Conservation (phyloP, 352 stramenopile genomes). For the Plasmopara viticola region DNA sequence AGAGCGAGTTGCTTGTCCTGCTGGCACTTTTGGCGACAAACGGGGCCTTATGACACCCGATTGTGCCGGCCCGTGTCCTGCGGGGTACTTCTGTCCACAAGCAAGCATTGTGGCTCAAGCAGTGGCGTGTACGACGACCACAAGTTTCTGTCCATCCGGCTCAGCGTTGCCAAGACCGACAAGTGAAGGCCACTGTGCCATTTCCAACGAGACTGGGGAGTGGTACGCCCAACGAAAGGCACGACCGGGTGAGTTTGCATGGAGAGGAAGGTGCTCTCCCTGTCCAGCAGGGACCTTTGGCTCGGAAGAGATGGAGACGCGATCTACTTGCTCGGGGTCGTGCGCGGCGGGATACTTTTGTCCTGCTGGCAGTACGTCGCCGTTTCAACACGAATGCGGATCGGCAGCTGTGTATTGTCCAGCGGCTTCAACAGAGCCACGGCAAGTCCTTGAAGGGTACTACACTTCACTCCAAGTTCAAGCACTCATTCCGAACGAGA, state of each 20-base stretch:
- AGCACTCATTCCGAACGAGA: slow-evolving; percentile 10
- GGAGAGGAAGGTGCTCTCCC: slow-evolving; percentile 41
- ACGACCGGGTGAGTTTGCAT: slow-evolving; percentile 47
- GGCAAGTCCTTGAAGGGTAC: slow-evolving; percentile 27
- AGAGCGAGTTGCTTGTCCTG: slow-evolving; percentile 31
- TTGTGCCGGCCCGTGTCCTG: slow-evolving; percentile 55
- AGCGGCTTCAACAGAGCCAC: slow-evolving; percentile 16
- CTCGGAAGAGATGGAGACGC: slow-evolving; percentile 26
- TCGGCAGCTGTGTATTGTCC: slow-evolving; percentile 45
- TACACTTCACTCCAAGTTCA: slow-evolving; percentile 43
- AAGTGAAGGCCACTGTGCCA: slow-evolving; percentile 30
- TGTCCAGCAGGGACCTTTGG: slow-evolving; percentile 70
- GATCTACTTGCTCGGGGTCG: slow-evolving; percentile 41
- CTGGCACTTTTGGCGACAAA: slow-evolving; percentile 47
- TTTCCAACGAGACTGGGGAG: slow-evolving; percentile 11
- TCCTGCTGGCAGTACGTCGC: slow-evolving; percentile 36
- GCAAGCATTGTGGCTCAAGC: slow-evolving; percentile 41
- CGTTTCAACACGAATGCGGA: slow-evolving; percentile 44
- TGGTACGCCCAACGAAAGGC: slow-evolving; percentile 28
- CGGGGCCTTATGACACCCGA: slow-evolving; percentile 26
- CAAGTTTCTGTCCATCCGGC: slow-evolving; percentile 35
- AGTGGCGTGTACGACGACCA: slow-evolving; percentile 24
- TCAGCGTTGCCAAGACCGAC: slow-evolving; percentile 18
- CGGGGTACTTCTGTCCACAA: slow-evolving; percentile 60
- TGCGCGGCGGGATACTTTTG: slow-evolving; percentile 73